Conservation (phyloP, 768 basidiomycete species). For the Boletus subparvulus region DNA sequence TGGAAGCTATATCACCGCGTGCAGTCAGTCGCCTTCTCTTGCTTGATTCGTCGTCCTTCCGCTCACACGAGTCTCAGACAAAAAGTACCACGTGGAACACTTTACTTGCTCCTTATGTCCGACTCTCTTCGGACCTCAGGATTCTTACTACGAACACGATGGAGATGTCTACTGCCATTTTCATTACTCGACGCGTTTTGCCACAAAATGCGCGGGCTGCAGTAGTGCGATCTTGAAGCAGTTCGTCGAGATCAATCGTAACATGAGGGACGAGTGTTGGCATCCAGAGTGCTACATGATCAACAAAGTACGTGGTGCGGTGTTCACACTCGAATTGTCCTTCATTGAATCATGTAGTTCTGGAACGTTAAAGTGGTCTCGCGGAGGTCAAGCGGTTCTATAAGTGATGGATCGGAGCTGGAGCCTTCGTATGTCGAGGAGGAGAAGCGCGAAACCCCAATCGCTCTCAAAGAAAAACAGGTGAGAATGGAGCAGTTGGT, state of each 20-base stretch:
- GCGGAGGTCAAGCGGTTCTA: constrained; percentile 63
- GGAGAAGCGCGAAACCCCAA: constrained; percentile 76
- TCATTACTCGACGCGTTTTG: constrained; percentile 98
- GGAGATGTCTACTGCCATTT: constrained; percentile 99
- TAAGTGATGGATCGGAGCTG: constrained; percentile 50
- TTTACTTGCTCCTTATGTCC: constrained; percentile 98
- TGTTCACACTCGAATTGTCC: not conserved
- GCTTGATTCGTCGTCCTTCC: not conserved
- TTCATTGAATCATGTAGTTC: constrained; percentile 55
- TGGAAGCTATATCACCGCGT: constrained; percentile 98
- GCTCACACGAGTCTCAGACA: constrained; percentile 53
- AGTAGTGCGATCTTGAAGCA: constrained; percentile 97
- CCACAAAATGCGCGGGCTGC: constrained; percentile 97
- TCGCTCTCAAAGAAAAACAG: constrained; percentile 85
- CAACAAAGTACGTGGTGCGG: constrained; percentile 71
- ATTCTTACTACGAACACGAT: constrained; percentile 98
- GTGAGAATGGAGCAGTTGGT: constrained; percentile 95
- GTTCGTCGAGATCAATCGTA: constrained; percentile 99
- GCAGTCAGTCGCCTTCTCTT: constrained; percentile 61
- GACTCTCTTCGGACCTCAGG: constrained; percentile 94
- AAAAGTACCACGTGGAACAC: constrained; percentile 99
- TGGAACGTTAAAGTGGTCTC: constrained; percentile 97
- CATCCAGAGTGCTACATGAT: constrained; percentile 99
- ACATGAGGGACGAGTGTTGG: constrained; percentile 98
- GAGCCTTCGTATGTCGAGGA: constrained; percentile 67